A percentile compares a stretch with the other conserved stretches of the same genome.
Conservation (phyloP, 176 grass and related monocot species). For the Miscanthus lutarioriparius region DNA sequence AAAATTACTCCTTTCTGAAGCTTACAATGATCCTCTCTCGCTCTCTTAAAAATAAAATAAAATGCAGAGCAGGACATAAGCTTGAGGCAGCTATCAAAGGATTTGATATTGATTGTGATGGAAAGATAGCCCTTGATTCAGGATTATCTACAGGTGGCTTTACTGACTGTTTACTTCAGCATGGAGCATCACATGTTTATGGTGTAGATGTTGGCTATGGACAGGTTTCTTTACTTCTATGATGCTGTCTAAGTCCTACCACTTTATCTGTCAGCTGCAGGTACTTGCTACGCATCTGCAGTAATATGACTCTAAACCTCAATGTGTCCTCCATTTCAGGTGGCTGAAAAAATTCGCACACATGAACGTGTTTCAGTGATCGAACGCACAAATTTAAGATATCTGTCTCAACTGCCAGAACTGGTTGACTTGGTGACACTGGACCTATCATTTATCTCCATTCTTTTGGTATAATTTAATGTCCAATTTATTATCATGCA, state of each 20-base stretch:
- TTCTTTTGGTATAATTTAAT: slow-evolving; percentile 74
- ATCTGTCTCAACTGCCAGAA: slow-evolving; percentile 76
- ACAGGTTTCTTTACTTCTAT: slow-evolving; percentile 59
- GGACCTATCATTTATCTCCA: slow-evolving; percentile 95
- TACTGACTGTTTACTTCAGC: slow-evolving; percentile 91
- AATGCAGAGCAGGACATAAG: slow-evolving; percentile 92
- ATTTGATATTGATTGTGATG: slow-evolving; percentile 74
- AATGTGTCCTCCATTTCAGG: slow-evolving; percentile 55
- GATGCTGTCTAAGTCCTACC: slow-evolving; percentile 1
- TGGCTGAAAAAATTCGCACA: slow-evolving; percentile 92
- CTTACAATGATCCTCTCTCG: slow-evolving; percentile 13
- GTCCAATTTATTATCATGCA: background rate
- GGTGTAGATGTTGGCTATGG: slow-evolving; percentile 99
- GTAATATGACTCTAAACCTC: background rate
- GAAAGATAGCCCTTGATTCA: slow-evolving; percentile 93
- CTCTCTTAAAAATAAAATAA: background rate
- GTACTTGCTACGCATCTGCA: background rate
- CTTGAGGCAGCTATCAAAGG: slow-evolving; percentile 94
- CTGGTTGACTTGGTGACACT: slow-evolving; percentile 80
- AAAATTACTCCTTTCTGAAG: slow-evolving; percentile 2
- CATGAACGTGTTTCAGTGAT: slow-evolving; percentile 78
- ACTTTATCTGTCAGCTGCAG: background rate
- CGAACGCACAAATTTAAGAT: slow-evolving; percentile 94
- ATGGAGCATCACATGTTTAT: slow-evolving; percentile 82
- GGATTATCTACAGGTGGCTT: slow-evolving; percentile 97